phyloP scores from a whole-genome alignment of 306 rosid genomes.

The Cyclanthera cordifolia region DNA sequence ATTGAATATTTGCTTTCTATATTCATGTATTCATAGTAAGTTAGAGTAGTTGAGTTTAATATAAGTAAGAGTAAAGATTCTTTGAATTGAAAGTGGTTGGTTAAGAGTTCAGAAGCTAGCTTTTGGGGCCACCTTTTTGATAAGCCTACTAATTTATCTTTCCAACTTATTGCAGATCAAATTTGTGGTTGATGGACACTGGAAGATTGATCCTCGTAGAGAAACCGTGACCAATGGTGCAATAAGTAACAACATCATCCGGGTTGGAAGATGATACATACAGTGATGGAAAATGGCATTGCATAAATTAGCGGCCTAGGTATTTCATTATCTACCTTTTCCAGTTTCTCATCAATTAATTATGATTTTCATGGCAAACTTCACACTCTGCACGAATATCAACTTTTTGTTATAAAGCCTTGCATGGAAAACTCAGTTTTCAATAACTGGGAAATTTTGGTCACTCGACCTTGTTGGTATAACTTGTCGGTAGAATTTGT shows the following conservation, averaged over 20 bases:
- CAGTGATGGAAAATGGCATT: neutral
- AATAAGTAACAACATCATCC: slow-evolving; percentile 70
- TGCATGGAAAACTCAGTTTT: neutral
- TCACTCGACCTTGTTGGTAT: too few species aligned
- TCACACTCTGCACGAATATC: neutral
- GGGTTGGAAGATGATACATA: slow-evolving; percentile 36
- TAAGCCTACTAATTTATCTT: neutral
- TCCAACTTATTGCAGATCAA: slow-evolving; percentile 48
- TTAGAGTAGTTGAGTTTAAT: neutral
- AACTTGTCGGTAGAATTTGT: too few species aligned
- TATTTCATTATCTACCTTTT: slow-evolving; percentile 15
- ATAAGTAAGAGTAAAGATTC: neutral
- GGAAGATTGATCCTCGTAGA: slow-evolving; percentile 61
- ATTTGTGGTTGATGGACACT: slow-evolving; percentile 77
- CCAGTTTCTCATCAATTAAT: neutral
- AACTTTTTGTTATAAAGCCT: neutral
- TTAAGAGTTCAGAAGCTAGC: neutral
- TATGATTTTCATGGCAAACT: neutral
- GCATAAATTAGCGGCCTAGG: neutral
- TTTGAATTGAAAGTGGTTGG: neutral
- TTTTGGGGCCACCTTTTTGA: neutral
- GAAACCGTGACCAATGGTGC: slow-evolving; percentile 49
- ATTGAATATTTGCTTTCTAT: neutral
- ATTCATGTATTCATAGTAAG: neutral
- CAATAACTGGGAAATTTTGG: neutral